Percentiles rank a stretch among this genome's conserved stretches.
These are phyloP conservation scores for Dunaliella salina DNA, from an alignment of 163 green algal genomes.

Conservation along the genomic window DNA sequence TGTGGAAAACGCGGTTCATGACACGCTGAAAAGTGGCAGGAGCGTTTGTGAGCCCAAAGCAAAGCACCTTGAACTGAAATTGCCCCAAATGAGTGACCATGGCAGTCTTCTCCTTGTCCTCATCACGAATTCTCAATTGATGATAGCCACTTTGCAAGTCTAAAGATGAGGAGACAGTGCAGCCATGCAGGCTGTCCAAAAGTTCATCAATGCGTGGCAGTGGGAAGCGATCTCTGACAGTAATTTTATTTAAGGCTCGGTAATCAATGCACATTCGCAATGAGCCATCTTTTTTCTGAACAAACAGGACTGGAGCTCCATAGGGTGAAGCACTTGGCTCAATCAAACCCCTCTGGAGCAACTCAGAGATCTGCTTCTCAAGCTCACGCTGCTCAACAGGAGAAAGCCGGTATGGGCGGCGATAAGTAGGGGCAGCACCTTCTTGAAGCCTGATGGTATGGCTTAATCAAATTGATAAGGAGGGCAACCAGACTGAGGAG, in stretches of 20 bases:
- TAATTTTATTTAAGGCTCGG: constrained; percentile 57
- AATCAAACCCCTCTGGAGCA: constrained; percentile 33
- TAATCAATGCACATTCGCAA: constrained; percentile 71
- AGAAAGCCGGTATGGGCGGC: too few species aligned
- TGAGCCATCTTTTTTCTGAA: constrained; percentile 46
- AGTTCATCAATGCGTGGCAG: constrained; percentile 66
- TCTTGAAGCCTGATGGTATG: too few species aligned
- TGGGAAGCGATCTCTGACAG: constrained; percentile 49
- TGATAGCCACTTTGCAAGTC: constrained; percentile 62
- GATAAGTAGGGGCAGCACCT: too few species aligned
- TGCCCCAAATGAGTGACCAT: constrained; percentile 59
- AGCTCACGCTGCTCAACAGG: too few species aligned
- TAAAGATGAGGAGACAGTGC: constrained; percentile 47
- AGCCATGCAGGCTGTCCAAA: constrained; percentile 47
- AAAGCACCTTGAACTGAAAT: constrained; percentile 58
- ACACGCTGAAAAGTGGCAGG: constrained; percentile 53
- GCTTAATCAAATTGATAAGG: too few species aligned
- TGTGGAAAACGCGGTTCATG: constrained; percentile 41
- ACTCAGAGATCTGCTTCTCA: too few species aligned
- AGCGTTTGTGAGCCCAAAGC: constrained; percentile 66
- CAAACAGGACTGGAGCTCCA: constrained; percentile 57
- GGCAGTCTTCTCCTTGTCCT: constrained; percentile 57
- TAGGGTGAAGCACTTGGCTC: constrained; percentile 44
- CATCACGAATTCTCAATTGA: constrained; percentile 45
- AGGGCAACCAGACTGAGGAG: too few species aligned